These are phyloP conservation scores for Suillus americanus DNA, from an alignment of 768 basidiomycete species.

Conservation along the genomic window DNA sequence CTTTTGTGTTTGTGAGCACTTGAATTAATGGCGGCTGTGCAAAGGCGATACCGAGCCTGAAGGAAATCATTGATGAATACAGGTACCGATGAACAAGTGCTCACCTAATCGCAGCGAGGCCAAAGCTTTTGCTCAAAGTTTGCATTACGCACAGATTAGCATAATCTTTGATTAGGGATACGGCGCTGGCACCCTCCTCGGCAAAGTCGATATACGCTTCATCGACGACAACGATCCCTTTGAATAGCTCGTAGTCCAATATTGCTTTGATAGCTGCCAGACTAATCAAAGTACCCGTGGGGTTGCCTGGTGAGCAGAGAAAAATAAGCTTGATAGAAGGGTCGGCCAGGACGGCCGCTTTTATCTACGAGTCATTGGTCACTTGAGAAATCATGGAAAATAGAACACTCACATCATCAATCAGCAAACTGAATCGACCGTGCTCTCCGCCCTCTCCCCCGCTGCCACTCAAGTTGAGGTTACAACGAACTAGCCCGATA, in stretches of 20 bases:
- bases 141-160: constrained; percentile 94
- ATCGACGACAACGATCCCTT: constrained; percentile 90
- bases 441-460: constrained; percentile 72
- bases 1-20: constrained; percentile 91
- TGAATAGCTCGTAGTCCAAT: constrained; percentile 78
- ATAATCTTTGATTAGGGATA: constrained; percentile 72
- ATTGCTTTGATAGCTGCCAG: constrained; percentile 66
- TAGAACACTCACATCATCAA: constrained; percentile 62
- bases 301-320: constrained; percentile 97
- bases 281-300: constrained; percentile 85
- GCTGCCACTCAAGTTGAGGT: constrained; percentile 56
- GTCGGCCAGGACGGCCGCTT: constrained; percentile 64
- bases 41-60: constrained; percentile 84
- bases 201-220: constrained; percentile 99
- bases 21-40: constrained; percentile 90
- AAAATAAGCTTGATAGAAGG: constrained; percentile 88
- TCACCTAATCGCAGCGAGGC: constrained; percentile 91
- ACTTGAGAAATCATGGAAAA: not conserved
- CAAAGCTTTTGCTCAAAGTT: constrained; percentile 95
- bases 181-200: constrained; percentile 58
- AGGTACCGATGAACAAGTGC: constrained; percentile 19
- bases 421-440: constrained; percentile 70
- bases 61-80: not conserved
- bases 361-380: constrained; percentile 50
- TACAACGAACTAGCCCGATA: constrained; percentile 74